Evolutionary conservation across 2,329 filamentous ascomycete genomes (phyloP).

Genomic region (Ophiostoma ulmi): DNA sequence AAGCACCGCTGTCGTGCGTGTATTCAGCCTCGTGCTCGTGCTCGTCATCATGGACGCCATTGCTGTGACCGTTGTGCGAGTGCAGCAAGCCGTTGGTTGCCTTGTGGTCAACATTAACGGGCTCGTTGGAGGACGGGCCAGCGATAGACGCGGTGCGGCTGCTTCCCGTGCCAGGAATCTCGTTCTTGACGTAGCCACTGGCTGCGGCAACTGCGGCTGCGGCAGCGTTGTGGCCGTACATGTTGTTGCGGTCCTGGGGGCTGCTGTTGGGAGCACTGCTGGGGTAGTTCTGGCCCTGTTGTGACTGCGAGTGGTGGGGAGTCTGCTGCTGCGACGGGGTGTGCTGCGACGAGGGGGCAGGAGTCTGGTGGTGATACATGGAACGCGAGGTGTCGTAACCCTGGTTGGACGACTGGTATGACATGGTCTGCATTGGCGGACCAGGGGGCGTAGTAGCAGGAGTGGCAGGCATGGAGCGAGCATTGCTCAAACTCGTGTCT

Average conservation of each 20-base stretch:
- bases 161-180: constrained; percentile 75
- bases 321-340: constrained; percentile 64
- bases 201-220: constrained; percentile 23
- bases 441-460: constrained; percentile 86
- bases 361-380: constrained; percentile 66
- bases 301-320: constrained; percentile 39
- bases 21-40: constrained; percentile 78
- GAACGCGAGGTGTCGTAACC: constrained; percentile 68
- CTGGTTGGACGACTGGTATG: constrained; percentile 64
- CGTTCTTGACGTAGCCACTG: constrained; percentile 68
- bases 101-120: constrained; percentile 55
- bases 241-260: constrained; percentile 52
- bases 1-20: constrained; percentile 73
- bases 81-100: constrained; percentile 62
- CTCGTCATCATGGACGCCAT: constrained; percentile 57
- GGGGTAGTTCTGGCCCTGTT: constrained; percentile 52
- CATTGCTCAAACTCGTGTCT: constrained; percentile 70
- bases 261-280: constrained; percentile 60
- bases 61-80: constrained; percentile 47
- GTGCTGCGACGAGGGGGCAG: constrained; percentile 63
- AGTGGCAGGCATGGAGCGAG: constrained; percentile 84
- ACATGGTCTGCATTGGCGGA: constrained; percentile 69
- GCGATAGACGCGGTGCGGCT: constrained; percentile 53
- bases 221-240: constrained; percentile 55
- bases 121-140: constrained; percentile 52